These are phyloP conservation scores for Phyllosticta paracitricarpa DNA, from an alignment of 2,329 filamentous ascomycete species.

Conservation along the genomic window DNA sequence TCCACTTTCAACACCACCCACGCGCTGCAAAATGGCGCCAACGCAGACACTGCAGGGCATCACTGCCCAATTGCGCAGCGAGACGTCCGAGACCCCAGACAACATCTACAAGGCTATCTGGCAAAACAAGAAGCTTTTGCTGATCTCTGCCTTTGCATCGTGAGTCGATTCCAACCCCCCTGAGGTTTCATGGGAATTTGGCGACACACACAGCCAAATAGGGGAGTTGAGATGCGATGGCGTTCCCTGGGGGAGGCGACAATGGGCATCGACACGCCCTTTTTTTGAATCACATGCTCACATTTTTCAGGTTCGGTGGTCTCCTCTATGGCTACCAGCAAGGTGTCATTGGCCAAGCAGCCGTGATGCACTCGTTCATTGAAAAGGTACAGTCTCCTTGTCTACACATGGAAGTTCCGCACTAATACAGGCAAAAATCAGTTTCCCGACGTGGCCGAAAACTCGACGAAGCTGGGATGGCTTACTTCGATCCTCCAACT, in stretches of 20 bases:
- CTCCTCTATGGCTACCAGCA: conserved; percentile 47
- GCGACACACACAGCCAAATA: too few relatives aligned
- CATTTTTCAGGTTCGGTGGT: conserved; percentile 34
- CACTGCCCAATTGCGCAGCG: background rate
- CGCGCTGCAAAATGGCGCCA: background rate
- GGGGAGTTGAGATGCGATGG: too few relatives aligned
- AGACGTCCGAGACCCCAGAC: conserved; percentile 6
- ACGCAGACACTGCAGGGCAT: conserved; percentile 1
- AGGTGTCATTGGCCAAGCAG: conserved; percentile 44
- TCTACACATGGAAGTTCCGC: too few relatives aligned
- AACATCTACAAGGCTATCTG: conserved; percentile 20
- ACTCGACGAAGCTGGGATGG: conserved; percentile 41
- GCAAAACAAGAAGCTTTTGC: conserved; percentile 20
- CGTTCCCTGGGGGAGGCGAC: background rate
- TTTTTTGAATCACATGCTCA: background rate
- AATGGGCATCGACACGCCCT: background rate
- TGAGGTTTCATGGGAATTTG: background rate
- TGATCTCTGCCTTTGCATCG: conserved; percentile 24
- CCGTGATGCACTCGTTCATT: conserved; percentile 44
- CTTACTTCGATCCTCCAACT: conserved; percentile 43
- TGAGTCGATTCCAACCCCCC: conserved; percentile 10
- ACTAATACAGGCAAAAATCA: conserved; percentile 16
- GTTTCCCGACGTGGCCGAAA: conserved; percentile 39
- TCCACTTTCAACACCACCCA: background rate
- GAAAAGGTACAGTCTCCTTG: conserved; percentile 11